A percentile compares a stretch with the other conserved stretches of the same genome.
phyloP scores from a whole-genome alignment of 176 grass and related monocot species.

The Lolium multiflorum region DNA sequence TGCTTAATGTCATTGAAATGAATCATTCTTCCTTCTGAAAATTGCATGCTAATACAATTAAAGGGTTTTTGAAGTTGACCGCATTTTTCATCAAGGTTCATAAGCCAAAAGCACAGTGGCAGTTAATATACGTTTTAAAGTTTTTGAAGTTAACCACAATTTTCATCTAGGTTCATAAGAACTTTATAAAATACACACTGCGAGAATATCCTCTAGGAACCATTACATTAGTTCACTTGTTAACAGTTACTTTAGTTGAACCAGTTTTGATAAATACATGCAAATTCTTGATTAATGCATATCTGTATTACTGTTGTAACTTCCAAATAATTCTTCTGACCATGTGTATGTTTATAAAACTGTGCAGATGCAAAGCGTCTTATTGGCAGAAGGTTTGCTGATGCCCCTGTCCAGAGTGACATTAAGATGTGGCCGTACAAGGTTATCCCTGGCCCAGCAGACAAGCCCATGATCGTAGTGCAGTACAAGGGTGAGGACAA shows the following conservation, averaged over 20 bases:
- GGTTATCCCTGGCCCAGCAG: conserved; percentile 46
- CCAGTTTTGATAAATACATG: background rate
- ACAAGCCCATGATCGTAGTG: conserved; percentile 62
- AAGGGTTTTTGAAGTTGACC: background rate
- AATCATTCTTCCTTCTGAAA: background rate
- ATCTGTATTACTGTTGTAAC: background rate
- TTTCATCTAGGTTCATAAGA: background rate
- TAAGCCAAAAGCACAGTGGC: no score
- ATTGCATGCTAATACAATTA: background rate
- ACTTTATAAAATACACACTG: background rate
- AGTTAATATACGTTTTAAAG: background rate
- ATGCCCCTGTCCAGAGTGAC: conserved; percentile 53
- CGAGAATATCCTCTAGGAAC: background rate
- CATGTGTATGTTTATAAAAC: conserved; percentile 1
- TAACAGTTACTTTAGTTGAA: background rate
- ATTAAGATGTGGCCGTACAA: conserved; percentile 63
- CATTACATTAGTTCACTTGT: background rate
- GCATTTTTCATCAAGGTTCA: background rate
- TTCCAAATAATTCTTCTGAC: conserved; percentile 1
- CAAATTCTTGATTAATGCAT: background rate
- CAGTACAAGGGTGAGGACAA: conserved; percentile 67
- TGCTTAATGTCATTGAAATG: background rate
- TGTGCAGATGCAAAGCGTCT: conserved; percentile 60
- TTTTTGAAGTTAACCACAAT: background rate
- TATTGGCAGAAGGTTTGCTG: conserved; percentile 58